phyloP scores from a whole-genome alignment of 2,329 filamentous ascomycete species.

The Colletotrichum gloeosporioides region DNA sequence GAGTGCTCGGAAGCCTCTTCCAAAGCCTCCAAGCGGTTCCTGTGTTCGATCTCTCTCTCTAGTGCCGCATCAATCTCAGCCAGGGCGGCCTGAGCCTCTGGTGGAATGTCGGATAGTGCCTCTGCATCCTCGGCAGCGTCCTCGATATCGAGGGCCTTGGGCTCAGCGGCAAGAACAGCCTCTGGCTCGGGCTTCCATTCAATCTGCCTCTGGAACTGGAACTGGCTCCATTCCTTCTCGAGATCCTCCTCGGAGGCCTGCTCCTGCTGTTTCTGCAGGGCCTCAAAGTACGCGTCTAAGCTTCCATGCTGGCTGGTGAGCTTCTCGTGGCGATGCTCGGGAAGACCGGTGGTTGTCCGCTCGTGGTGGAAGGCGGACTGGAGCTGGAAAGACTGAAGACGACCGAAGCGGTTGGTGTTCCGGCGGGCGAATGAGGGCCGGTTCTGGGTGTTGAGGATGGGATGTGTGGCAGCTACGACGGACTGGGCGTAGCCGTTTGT shows the following conservation, averaged over 20 bases:
- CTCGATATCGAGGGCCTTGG: slow-evolving; percentile 52
- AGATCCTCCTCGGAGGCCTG: slow-evolving; percentile 59
- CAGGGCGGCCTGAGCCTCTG: slow-evolving; percentile 63
- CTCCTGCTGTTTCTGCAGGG: slow-evolving; percentile 80
- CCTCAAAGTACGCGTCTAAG: slow-evolving; percentile 90
- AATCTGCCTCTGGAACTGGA: slow-evolving; percentile 85
- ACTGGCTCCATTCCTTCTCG: slow-evolving; percentile 89
- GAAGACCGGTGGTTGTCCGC: slow-evolving; percentile 55
- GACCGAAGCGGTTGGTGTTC: slow-evolving; percentile 59
- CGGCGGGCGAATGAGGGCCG: slow-evolving; percentile 67
- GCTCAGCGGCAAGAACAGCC: slow-evolving; percentile 65
- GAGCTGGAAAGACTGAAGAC: slow-evolving; percentile 65
- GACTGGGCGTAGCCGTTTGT: slow-evolving; percentile 98
- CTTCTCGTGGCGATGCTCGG: slow-evolving; percentile 63
- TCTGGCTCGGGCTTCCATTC: slow-evolving; percentile 79
- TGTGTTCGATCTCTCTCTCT: slow-evolving; percentile 74
- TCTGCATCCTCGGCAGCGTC: slow-evolving; percentile 38
- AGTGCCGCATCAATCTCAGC: slow-evolving; percentile 87
- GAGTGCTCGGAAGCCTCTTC: slow-evolving; percentile 47
- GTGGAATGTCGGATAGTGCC: slow-evolving; percentile 35
- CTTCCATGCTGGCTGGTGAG: slow-evolving; percentile 60
- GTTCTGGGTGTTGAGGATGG: slow-evolving; percentile 75
- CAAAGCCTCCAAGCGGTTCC: slow-evolving; percentile 49
- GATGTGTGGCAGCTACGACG: slow-evolving; percentile 91
- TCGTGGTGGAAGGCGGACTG: slow-evolving; percentile 76